phyloP scores from a whole-genome alignment of 2,329 filamentous ascomycete genomes.

The Ascosphaera acerosa region DNA sequence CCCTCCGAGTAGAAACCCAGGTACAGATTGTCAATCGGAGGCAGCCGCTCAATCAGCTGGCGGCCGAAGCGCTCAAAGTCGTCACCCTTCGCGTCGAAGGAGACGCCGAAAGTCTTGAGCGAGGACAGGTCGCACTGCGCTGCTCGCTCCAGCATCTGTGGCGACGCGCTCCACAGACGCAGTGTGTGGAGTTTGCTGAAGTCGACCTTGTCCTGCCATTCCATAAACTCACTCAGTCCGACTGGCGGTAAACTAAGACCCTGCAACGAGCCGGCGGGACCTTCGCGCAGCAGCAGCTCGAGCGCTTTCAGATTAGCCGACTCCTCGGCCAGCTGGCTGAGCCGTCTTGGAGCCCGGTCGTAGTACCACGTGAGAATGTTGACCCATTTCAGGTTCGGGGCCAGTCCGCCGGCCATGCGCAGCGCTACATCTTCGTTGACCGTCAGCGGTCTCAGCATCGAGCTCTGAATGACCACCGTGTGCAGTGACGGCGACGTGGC shows the following conservation, averaged over 20 bases:
- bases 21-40: background rate
- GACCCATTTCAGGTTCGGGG: background rate
- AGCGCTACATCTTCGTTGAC: background rate
- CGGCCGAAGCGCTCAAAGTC: background rate
- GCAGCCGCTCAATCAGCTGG: background rate
- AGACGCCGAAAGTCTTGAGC: background rate
- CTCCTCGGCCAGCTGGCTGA: background rate
- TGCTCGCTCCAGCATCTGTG: background rate
- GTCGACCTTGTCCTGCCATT: background rate
- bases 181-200: background rate
- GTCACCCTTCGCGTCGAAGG: background rate
- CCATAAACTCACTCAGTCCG: background rate
- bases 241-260: background rate
- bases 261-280: background rate
- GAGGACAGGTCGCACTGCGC: background rate
- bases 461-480: background rate
- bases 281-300: background rate
- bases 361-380: background rate
- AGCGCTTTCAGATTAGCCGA: background rate
- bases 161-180: background rate
- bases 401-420: background rate
- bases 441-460: background rate
- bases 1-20: background rate
- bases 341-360: background rate
- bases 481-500: background rate